phyloP scores from a whole-genome alignment of 208 protist species.

The Crithidia brevicula region DNA sequence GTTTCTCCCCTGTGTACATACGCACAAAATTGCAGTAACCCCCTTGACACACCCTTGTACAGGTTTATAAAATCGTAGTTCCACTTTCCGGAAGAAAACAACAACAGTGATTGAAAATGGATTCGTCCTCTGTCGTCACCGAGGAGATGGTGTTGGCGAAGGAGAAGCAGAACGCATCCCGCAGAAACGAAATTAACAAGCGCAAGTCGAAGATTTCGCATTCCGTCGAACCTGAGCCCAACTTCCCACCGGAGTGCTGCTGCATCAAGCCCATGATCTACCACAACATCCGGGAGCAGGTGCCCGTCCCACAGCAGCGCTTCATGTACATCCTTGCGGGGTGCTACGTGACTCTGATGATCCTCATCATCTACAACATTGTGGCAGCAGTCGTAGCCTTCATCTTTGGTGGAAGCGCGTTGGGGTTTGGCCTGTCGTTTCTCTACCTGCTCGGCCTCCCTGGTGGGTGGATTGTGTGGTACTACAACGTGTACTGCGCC shows the following conservation, averaged over 20 bases:
- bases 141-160: slow-evolving; percentile 80
- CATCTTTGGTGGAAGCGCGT: slow-evolving; percentile 47
- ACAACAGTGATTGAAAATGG: slow-evolving; percentile 19
- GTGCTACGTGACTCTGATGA: slow-evolving; percentile 66
- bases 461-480: slow-evolving; percentile 82
- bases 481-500: slow-evolving; percentile 81
- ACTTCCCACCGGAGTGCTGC: slow-evolving; percentile 85
- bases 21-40: too few species aligned
- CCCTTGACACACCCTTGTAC: too few species aligned
- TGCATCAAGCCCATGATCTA: slow-evolving; percentile 86
- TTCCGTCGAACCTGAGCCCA: slow-evolving; percentile 55
- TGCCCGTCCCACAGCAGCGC: slow-evolving; percentile 69
- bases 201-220: slow-evolving; percentile 34
- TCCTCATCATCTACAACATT: slow-evolving; percentile 85
- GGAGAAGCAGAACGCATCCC: slow-evolving; percentile 65
- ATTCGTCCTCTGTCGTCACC: slow-evolving; percentile 35
- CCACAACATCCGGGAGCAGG: slow-evolving; percentile 82
- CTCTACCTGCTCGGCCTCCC: slow-evolving; percentile 83
- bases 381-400: slow-evolving; percentile 55
- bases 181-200: slow-evolving; percentile 46
- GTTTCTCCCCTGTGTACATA: too few species aligned
- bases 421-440: slow-evolving; percentile 86
- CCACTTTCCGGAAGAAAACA: too few species aligned
- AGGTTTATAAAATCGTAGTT: too few species aligned
- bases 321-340: slow-evolving; percentile 85